A percentile compares a stretch with the other conserved stretches of the same genome.
These are phyloP conservation scores for Priceomyces haplophilus DNA, from an alignment of 805 yeast genomes.

Conservation along the genomic window DNA sequence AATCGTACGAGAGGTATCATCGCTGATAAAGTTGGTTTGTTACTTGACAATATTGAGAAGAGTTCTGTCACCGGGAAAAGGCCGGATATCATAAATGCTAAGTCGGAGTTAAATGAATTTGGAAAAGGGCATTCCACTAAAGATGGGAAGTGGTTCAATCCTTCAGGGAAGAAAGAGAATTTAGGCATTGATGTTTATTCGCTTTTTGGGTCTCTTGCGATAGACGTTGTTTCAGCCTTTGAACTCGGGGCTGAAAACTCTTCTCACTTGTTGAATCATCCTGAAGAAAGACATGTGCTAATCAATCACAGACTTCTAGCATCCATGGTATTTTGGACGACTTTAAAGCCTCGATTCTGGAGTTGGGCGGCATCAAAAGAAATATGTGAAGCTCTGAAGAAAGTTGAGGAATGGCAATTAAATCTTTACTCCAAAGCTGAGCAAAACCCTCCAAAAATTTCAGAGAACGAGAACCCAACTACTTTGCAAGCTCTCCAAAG, in stretches of 20 bases:
- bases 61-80: conserved; percentile 28
- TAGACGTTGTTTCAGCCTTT: conserved; percentile 64
- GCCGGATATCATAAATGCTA: conserved; percentile 36
- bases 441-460: conserved; percentile 21
- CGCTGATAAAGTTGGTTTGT: conserved; percentile 23
- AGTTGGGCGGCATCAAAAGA: conserved; percentile 42
- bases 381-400: conserved; percentile 35
- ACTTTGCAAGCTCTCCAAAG: conserved; percentile 35
- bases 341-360: conserved; percentile 56
- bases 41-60: conserved; percentile 24
- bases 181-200: conserved; percentile 54
- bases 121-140: conserved; percentile 31
- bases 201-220: conserved; percentile 67
- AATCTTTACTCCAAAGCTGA: conserved; percentile 34
- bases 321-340: conserved; percentile 64
- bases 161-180: conserved; percentile 17
- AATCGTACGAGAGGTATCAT: conserved; percentile 26
- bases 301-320: conserved; percentile 49
- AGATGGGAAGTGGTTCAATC: conserved; percentile 30
- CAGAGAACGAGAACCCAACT: conserved; percentile 19
- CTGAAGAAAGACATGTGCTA: conserved; percentile 35
- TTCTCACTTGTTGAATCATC: conserved; percentile 41
- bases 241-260: conserved; percentile 53
- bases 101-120: conserved; percentile 27
- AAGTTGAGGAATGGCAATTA: conserved; percentile 48